Percentiles rank a stretch among this genome's conserved stretches.
These are phyloP conservation scores for Cornus florida DNA, from an alignment of 148 eudicot genomes.

Conservation along the genomic window DNA sequence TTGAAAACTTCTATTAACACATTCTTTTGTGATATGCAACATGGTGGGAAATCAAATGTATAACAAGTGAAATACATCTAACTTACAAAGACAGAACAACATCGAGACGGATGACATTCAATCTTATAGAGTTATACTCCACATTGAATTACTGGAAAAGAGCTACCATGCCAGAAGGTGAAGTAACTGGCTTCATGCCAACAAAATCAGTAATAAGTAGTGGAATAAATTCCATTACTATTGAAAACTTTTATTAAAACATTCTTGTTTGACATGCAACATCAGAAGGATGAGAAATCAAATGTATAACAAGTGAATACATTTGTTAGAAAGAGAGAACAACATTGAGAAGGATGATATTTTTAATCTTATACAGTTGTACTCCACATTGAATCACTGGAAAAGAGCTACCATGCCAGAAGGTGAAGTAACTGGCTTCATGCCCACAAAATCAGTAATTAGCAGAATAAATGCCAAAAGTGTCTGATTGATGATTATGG, in stretches of 20 bases:
- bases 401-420: background rate
- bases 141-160: background rate
- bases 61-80: background rate
- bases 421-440: background rate
- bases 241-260: background rate
- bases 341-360: background rate
- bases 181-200: background rate
- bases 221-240: background rate
- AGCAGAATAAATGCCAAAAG: background rate
- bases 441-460: background rate
- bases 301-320: background rate
- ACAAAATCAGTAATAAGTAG: background rate
- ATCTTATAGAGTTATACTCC: background rate
- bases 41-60: background rate
- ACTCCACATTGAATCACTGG: background rate
- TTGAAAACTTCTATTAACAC: background rate
- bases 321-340: background rate
- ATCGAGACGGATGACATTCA: background rate
- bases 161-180: background rate
- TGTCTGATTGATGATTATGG: background rate
- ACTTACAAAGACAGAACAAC: background rate
- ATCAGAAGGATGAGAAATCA: background rate
- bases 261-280: background rate
- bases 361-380: background rate
- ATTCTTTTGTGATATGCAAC: background rate